Percentiles rank a stretch among this genome's conserved stretches.
Evolutionary conservation across 129 eudicot genomes (phyloP).

Genomic region (Chrysanthemum makinoi): DNA sequence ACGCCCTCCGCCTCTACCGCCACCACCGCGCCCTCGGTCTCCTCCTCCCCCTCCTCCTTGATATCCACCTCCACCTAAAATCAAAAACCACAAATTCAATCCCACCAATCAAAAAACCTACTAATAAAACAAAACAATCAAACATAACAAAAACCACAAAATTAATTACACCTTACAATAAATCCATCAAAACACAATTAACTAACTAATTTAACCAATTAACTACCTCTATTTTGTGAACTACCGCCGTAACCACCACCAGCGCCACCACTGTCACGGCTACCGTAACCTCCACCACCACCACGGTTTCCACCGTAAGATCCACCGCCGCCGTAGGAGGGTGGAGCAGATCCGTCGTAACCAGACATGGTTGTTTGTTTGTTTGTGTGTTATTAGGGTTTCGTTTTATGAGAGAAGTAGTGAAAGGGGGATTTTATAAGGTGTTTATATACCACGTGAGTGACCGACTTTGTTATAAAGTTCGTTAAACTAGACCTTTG

Average conservation of each 20-base stretch:
- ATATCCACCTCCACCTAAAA: constrained; percentile 76
- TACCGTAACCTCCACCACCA: constrained; percentile 36
- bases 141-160: background rate
- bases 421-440: constrained; percentile 15
- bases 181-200: background rate
- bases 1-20: constrained; percentile 59
- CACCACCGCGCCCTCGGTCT: constrained; percentile 51
- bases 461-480: constrained; percentile 32
- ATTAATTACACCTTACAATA: background rate
- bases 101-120: background rate
- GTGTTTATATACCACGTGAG: constrained; percentile 19
- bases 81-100: constrained; percentile 7
- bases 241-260: constrained; percentile 48
- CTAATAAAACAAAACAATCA: too few species aligned
- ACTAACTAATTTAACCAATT: background rate
- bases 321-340: constrained; percentile 49
- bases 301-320: constrained; percentile 45
- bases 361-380: constrained; percentile 42
- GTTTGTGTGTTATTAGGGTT: constrained; percentile 31
- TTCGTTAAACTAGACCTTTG: too few species aligned
- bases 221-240: constrained; percentile 49
- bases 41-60: constrained; percentile 72
- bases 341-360: constrained; percentile 80
- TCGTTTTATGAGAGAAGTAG: constrained; percentile 23
- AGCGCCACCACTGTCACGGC: constrained; percentile 30